phyloP scores from a whole-genome alignment of 2,329 filamentous ascomycete genomes.

The Talaromyces sp. region DNA sequence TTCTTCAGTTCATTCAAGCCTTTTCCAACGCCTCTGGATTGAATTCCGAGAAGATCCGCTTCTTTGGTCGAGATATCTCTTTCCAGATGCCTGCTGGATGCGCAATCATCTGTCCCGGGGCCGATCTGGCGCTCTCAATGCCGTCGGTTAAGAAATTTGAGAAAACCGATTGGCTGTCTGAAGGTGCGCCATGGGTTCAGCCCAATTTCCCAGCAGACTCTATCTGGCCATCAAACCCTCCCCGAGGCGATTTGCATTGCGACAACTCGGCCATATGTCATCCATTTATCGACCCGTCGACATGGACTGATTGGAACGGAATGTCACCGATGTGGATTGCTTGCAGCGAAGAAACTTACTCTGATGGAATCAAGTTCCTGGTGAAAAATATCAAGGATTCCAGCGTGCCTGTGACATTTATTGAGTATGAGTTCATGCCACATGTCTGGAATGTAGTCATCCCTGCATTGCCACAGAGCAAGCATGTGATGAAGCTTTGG shows the following conservation, averaged over 20 bases:
- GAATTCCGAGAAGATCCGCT: not conserved
- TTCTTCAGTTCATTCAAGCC: not conserved
- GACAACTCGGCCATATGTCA: slow-evolving; percentile 5
- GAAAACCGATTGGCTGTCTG: not conserved
- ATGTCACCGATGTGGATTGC: slow-evolving; percentile 9
- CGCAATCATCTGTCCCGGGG: slow-evolving; percentile 1
- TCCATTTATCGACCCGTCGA: slow-evolving; percentile 3
- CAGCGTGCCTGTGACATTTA: not conserved
- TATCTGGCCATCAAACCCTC: slow-evolving; percentile 1
- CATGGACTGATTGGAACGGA: not conserved
- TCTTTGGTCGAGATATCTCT: not conserved
- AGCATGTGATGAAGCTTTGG: slow-evolving; percentile 7
- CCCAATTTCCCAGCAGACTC: not conserved
- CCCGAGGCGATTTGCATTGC: slow-evolving; percentile 4
- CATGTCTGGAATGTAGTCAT: slow-evolving; percentile 9
- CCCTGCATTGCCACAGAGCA: slow-evolving; percentile 1
- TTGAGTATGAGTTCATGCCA: slow-evolving; percentile 6
- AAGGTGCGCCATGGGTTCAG: not conserved
- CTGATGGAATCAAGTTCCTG: slow-evolving; percentile 5
- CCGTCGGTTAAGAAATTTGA: slow-evolving; percentile 2
- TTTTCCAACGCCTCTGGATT: not conserved
- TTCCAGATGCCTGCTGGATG: slow-evolving; percentile 1
- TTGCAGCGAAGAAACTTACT: slow-evolving; percentile 3
- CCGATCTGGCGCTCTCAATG: slow-evolving; percentile 1
- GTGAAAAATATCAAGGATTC: not conserved